Evolutionary conservation across 148 eudicot species (phyloP).

Genomic region (Agrostemma githago): DNA sequence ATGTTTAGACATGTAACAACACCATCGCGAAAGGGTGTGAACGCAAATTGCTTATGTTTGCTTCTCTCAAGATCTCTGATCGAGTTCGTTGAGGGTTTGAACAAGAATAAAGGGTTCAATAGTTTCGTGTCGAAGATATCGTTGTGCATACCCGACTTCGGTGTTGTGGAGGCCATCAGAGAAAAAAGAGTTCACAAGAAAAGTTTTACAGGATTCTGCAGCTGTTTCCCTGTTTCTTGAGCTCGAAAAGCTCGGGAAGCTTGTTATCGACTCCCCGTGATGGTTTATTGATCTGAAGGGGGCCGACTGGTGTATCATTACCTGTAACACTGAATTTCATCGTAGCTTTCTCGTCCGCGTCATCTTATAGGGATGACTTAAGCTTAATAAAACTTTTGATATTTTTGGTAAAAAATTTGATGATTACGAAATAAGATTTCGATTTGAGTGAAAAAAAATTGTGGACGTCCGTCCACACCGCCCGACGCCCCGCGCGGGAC

Average conservation of each 20-base stretch:
- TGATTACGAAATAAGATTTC: too few relatives aligned
- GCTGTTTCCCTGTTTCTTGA: conserved; percentile 55
- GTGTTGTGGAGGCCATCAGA: conserved; percentile 48
- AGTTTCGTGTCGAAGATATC: conserved; percentile 55
- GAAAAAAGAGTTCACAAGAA: conserved; percentile 66
- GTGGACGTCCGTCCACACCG: too few relatives aligned
- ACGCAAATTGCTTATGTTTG: too few relatives aligned
- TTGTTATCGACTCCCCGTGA: conserved; percentile 32
- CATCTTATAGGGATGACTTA: neutral
- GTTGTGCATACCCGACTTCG: conserved; percentile 64
- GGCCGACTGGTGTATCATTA: neutral
- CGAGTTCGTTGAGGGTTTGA: conserved; percentile 47
- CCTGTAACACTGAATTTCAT: neutral
- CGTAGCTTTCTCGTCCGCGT: neutral
- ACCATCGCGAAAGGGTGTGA: too few relatives aligned
- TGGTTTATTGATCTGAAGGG: neutral
- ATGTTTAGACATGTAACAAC: too few relatives aligned
- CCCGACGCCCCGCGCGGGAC: too few relatives aligned
- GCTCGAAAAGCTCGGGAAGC: conserved; percentile 48
- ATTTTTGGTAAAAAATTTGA: too few relatives aligned
- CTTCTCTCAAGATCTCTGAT: conserved; percentile 60
- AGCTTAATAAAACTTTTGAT: neutral
- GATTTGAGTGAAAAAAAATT: too few relatives aligned
- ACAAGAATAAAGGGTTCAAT: conserved; percentile 42
- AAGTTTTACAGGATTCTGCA: conserved; percentile 77